Evolutionary conservation across 1,284 basidiomycete genomes (phyloP).

Genomic region (Macrocystidia cucumis): DNA sequence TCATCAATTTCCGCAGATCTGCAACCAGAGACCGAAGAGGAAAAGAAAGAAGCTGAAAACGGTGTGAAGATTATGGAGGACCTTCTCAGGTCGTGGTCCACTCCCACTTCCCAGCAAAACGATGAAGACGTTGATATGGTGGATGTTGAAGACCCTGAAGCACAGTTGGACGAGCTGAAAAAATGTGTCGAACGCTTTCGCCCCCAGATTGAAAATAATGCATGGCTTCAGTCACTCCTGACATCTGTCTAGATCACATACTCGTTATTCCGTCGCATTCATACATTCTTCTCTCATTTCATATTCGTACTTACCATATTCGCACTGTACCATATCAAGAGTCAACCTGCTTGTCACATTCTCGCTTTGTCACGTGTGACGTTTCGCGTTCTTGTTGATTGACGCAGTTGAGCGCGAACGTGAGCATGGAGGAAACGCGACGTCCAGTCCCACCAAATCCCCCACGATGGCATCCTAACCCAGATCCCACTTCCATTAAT

Average conservation of each 20-base stretch:
- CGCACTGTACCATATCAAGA: no score
- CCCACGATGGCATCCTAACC: conserved; percentile 57
- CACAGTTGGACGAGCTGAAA: conserved; percentile 61
- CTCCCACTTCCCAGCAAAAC: conserved; percentile 16
- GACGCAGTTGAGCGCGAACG: no score
- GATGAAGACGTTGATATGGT: conserved; percentile 54
- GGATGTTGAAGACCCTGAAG: conserved; percentile 36
- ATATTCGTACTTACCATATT: no score
- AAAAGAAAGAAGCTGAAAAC: conserved; percentile 47
- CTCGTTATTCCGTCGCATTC: no score
- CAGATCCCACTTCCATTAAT: conserved; percentile 53
- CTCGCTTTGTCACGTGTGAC: no score
- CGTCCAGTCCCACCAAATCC: conserved; percentile 39
- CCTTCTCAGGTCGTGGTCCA: conserved; percentile 73
- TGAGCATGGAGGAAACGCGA: no score
- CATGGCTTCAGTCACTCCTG: conserved; percentile 57
- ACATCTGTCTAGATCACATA: conserved; percentile 21
- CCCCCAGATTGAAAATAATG: conserved; percentile 63
- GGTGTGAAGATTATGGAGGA: conserved; percentile 80
- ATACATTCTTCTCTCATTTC: no score
- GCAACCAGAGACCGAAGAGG: conserved; percentile 21
- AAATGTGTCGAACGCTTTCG: conserved; percentile 61
- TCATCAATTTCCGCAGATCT: conserved; percentile 9
- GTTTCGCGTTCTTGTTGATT: no score
- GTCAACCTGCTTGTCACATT: no score